A percentile compares a stretch with the other conserved stretches of the same genome.
phyloP scores from a whole-genome alignment of 495 filamentous ascomycete species.

The Astrothelium subdiscretum region DNA sequence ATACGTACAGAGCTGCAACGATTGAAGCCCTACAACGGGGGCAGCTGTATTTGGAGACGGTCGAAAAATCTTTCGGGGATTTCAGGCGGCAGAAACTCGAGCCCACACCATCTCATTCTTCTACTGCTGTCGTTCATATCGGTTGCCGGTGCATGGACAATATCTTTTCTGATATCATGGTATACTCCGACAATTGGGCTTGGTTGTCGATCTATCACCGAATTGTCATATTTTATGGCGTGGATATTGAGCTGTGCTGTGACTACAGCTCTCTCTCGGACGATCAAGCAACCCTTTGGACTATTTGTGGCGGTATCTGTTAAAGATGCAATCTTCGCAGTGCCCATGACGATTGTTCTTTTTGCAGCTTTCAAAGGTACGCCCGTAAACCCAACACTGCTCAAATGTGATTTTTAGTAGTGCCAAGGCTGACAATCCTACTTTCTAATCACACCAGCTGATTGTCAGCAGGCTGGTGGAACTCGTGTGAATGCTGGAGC shows the following conservation, averaged over 20 bases:
- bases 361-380: slow-evolving; percentile 10
- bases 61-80: background rate
- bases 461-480: slow-evolving; percentile 9
- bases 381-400: background rate
- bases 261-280: background rate
- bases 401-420: background rate
- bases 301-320: slow-evolving; percentile 4
- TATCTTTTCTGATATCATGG: slow-evolving; percentile 9
- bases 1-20: background rate
- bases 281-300: background rate
- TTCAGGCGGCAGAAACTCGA: background rate
- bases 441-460: no score
- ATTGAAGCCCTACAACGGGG: slow-evolving; percentile 8
- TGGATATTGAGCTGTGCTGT: slow-evolving; percentile 2
- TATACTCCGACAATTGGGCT: slow-evolving; percentile 9
- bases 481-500: slow-evolving; percentile 10
- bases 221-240: slow-evolving; percentile 4
- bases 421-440: background rate
- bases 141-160: slow-evolving; percentile 7
- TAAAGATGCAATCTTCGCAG: slow-evolving; percentile 6
- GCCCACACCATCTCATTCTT: background rate
- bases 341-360: slow-evolving; percentile 6
- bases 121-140: slow-evolving; percentile 2
- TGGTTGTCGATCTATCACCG: slow-evolving; percentile 8
- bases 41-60: slow-evolving; percentile 3